These are phyloP conservation scores for Pythium aphanidermatum DNA, from an alignment of 352 stramenopile genomes.

Conservation along the genomic window DNA sequence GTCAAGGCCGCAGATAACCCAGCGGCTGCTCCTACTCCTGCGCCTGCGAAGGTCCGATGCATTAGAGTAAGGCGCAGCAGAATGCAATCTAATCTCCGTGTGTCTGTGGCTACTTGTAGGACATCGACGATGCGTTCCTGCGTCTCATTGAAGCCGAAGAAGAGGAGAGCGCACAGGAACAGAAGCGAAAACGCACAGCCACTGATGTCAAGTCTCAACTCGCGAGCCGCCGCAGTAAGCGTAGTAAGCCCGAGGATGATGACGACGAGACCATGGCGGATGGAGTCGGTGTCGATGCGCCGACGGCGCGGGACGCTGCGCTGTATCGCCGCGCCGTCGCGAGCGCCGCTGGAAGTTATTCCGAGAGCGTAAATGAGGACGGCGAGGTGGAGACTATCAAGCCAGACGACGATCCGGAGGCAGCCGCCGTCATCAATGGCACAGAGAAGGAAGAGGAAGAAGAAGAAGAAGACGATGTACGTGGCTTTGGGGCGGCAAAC, in stretches of 20 bases:
- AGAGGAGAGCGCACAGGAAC: slow-evolving; percentile 46
- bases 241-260: slow-evolving; percentile 16
- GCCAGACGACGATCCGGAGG: background rate
- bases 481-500: too few species aligned
- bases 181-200: slow-evolving; percentile 50
- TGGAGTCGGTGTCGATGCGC: background rate
- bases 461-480: slow-evolving; percentile 31
- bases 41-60: slow-evolving; percentile 23
- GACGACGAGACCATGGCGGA: slow-evolving; percentile 4
- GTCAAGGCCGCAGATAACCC: slow-evolving; percentile 11
- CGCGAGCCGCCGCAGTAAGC: slow-evolving; percentile 37
- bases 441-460: slow-evolving; percentile 14
- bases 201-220: slow-evolving; percentile 40
- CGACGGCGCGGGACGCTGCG: too few species aligned
- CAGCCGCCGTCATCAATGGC: background rate
- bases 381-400: too few species aligned
- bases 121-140: slow-evolving; percentile 74
- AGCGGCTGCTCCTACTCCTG: slow-evolving; percentile 10
- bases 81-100: too few species aligned
- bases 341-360: too few species aligned
- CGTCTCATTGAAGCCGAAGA: slow-evolving; percentile 74
- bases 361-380: too few species aligned
- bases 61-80: too few species aligned
- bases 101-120: slow-evolving; percentile 11
- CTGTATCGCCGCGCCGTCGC: too few species aligned